phyloP scores from a whole-genome alignment of 805 yeast species.

The Kluyveromyces wickerhamii region DNA sequence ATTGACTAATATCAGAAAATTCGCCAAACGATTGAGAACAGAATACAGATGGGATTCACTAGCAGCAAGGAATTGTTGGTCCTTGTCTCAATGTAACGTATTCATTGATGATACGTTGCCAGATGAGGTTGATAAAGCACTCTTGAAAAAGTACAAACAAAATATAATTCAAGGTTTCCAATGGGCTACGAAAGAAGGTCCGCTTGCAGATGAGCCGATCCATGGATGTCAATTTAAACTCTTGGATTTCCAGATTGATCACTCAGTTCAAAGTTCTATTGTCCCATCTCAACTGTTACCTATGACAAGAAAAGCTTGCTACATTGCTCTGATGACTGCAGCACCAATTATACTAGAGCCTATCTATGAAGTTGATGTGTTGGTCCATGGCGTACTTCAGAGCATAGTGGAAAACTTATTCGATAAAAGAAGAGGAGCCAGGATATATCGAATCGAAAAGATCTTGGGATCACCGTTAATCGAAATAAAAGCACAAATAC shows the following conservation, averaged over 20 bases:
- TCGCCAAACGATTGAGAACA: conserved; percentile 48
- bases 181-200: conserved; percentile 83
- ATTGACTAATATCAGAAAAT: conserved; percentile 34
- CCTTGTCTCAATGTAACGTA: conserved; percentile 60
- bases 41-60: conserved; percentile 75
- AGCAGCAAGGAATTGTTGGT: conserved; percentile 77
- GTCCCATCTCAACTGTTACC: conserved; percentile 72
- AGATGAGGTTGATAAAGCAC: conserved; percentile 55
- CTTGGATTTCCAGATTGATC: conserved; percentile 44
- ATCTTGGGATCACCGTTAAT: conserved; percentile 69
- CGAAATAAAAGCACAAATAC: conserved; percentile 56
- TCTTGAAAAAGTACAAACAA: conserved; percentile 39
- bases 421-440: conserved; percentile 62
- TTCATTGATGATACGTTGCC: conserved; percentile 66
- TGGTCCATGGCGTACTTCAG: conserved; percentile 44
- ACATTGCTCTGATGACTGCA: conserved; percentile 70
- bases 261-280: conserved; percentile 40
- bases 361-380: conserved; percentile 48
- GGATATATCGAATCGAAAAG: conserved; percentile 37
- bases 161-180: conserved; percentile 68
- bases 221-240: conserved; percentile 63
- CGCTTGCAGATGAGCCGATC: conserved; percentile 81
- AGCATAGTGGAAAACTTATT: conserved; percentile 43
- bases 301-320: conserved; percentile 75
- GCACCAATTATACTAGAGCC: conserved; percentile 81